Evolutionary conservation across 495 filamentous ascomycete genomes (phyloP).

Genomic region (Hypoxylon intermedium): DNA sequence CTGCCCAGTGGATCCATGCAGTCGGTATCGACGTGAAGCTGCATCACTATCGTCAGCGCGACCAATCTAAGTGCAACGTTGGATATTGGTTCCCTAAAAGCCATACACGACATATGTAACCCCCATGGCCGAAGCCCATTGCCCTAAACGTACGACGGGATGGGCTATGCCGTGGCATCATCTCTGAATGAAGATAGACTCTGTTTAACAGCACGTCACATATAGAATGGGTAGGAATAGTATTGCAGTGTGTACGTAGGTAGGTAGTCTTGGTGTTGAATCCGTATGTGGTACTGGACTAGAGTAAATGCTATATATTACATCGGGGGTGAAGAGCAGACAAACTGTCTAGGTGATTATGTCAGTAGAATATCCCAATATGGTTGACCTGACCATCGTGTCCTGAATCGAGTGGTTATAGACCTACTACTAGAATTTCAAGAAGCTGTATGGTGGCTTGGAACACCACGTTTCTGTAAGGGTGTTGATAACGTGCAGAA

Average conservation of each 20-base stretch:
- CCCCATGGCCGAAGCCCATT: background rate
- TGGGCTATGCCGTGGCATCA: background rate
- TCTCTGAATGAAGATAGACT: background rate
- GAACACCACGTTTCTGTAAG: constrained; percentile 41
- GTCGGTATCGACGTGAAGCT: constrained; percentile 24
- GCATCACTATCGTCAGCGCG: constrained; percentile 8
- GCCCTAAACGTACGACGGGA: background rate
- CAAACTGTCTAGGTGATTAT: background rate
- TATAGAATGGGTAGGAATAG: too few relatives aligned
- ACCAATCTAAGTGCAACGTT: constrained; percentile 6
- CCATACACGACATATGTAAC: background rate
- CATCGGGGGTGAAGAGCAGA: background rate
- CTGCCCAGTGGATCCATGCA: constrained; percentile 16
- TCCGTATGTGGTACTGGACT: too few relatives aligned
- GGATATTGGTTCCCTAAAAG: constrained; percentile 4
- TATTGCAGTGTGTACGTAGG: too few relatives aligned
- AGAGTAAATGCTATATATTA: too few relatives aligned
- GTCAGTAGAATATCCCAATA: background rate
- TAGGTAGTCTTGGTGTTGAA: too few relatives aligned
- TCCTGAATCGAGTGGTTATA: constrained; percentile 8
- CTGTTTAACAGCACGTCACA: too few relatives aligned
- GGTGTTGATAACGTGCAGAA: constrained; percentile 29
- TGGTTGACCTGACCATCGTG: background rate
- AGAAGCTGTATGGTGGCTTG: constrained; percentile 30
- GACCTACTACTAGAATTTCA: constrained; percentile 11